Conservation (phyloP, 805 yeast species). For the Zygotorulaspora chibaensis region DNA sequence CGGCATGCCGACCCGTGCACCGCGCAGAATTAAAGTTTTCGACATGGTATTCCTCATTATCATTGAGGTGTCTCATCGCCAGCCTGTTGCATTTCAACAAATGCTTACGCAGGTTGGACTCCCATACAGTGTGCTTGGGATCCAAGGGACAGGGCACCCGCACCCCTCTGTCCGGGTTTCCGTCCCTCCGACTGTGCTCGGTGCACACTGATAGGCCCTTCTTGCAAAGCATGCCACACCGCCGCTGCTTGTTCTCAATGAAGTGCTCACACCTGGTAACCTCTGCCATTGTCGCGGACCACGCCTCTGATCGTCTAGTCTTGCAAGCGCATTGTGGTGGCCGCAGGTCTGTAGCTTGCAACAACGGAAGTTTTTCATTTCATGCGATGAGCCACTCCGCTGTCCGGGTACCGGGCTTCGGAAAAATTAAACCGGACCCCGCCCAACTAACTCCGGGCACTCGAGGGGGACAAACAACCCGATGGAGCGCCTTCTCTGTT, state of each 20-base stretch:
- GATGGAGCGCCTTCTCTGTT: too few species aligned
- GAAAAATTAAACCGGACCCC: neutral
- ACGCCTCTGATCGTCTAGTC: neutral
- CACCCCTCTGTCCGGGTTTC: slow-evolving; percentile 1
- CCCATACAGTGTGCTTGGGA: slow-evolving; percentile 70
- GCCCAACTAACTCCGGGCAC: neutral
- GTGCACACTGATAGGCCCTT: slow-evolving; percentile 48
- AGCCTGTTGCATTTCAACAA: slow-evolving; percentile 55
- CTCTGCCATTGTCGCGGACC: neutral
- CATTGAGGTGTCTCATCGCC: slow-evolving; percentile 31
- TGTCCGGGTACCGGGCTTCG: neutral
- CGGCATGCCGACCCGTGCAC: slow-evolving; percentile 4
- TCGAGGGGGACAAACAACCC: neutral
- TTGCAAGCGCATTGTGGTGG: neutral
- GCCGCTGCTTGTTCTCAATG: slow-evolving; percentile 25
- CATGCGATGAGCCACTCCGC: neutral
- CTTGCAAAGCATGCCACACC: slow-evolving; percentile 33
- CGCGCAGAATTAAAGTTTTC: slow-evolving; percentile 41
- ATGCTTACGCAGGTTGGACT: slow-evolving; percentile 51
- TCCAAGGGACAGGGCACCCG: slow-evolving; percentile 76
- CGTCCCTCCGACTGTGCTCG: slow-evolving; percentile 42
- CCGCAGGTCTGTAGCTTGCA: too few species aligned
- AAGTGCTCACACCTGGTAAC: slow-evolving; percentile 26
- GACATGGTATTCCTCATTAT: slow-evolving; percentile 48
- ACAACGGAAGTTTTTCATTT: neutral